Percentiles rank a stretch among this genome's conserved stretches.
Conservation (phyloP, 2,329 filamentous ascomycete species). For the Thermomyces lanuginosus region DNA sequence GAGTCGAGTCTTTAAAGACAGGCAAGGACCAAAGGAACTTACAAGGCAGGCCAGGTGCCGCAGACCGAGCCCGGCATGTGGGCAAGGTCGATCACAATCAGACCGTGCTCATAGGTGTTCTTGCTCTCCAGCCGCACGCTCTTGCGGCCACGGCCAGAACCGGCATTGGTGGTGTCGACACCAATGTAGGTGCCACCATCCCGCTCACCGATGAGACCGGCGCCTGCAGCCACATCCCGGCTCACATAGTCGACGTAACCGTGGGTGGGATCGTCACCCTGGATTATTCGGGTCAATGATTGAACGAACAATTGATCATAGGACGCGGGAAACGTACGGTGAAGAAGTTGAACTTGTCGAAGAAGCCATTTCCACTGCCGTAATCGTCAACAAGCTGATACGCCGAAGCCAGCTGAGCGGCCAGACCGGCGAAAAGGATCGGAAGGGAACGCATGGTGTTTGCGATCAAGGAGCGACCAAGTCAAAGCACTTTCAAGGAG, state of each 20-base stretch:
- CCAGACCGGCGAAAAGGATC: slow-evolving; percentile 14
- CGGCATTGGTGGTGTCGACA: slow-evolving; percentile 45
- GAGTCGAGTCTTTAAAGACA: no score
- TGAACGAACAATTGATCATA: no score
- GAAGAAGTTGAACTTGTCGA: slow-evolving; percentile 37
- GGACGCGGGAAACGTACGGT: slow-evolving; percentile 22
- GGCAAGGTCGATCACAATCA: slow-evolving; percentile 54
- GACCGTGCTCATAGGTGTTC: slow-evolving; percentile 45
- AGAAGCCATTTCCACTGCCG: slow-evolving; percentile 29
- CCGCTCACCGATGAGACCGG: slow-evolving; percentile 42
- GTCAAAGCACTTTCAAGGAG: neutral
- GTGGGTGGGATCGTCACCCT: slow-evolving; percentile 49
- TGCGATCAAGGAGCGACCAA: no score
- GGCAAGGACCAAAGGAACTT: no score
- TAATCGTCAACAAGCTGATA: slow-evolving; percentile 35
- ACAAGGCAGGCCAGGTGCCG: slow-evolving; percentile 57
- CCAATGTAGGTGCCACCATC: slow-evolving; percentile 46
- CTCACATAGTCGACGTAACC: slow-evolving; percentile 59
- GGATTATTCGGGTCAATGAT: no score
- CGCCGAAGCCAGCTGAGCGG: slow-evolving; percentile 17
- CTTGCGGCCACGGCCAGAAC: slow-evolving; percentile 43
- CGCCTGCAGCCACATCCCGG: slow-evolving; percentile 39
- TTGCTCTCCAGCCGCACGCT: slow-evolving; percentile 58
- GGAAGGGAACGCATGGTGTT: slow-evolving; percentile 18
- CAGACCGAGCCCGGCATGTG: slow-evolving; percentile 59